Conservation (phyloP, 225 moss, liverwort and hornwort genomes). For the Rhytidiadelphus loreus region DNA sequence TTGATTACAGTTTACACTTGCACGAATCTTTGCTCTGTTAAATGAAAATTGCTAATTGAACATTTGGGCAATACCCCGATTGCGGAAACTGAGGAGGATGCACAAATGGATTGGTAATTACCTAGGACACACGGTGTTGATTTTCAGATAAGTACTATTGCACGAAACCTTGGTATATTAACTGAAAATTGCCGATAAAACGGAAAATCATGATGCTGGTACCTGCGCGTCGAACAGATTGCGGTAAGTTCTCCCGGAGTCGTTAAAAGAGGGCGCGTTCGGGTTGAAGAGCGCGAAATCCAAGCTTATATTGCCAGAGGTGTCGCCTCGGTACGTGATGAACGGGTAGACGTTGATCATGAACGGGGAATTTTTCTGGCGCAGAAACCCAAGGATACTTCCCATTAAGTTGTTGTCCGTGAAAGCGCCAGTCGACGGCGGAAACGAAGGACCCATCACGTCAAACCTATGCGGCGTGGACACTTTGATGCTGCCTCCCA, state of each 20-base stretch:
- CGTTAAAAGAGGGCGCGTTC: background rate
- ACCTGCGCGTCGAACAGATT: conserved; percentile 17
- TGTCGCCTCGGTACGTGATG: conserved; percentile 30
- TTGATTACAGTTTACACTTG: no score
- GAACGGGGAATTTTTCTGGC: conserved; percentile 29
- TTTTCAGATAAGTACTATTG: background rate
- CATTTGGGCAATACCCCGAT: background rate
- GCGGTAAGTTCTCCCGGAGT: conserved; percentile 20
- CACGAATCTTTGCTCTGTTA: background rate
- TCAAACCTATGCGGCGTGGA: background rate
- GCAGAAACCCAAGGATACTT: conserved; percentile 38
- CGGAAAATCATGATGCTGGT: background rate
- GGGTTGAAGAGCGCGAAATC: conserved; percentile 40
- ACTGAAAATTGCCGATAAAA: background rate
- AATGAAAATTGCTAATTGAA: background rate
- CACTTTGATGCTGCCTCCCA: conserved; percentile 2
- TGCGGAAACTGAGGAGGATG: background rate
- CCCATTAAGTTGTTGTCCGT: background rate
- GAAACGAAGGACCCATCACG: background rate
- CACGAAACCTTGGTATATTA: background rate
- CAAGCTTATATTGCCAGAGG: background rate
- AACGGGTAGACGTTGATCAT: conserved; percentile 70
- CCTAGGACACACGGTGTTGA: background rate
- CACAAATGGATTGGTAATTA: background rate
- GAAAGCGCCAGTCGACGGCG: background rate